phyloP scores from a whole-genome alignment of 345 rosid genomes.

The Combretum micranthum region DNA sequence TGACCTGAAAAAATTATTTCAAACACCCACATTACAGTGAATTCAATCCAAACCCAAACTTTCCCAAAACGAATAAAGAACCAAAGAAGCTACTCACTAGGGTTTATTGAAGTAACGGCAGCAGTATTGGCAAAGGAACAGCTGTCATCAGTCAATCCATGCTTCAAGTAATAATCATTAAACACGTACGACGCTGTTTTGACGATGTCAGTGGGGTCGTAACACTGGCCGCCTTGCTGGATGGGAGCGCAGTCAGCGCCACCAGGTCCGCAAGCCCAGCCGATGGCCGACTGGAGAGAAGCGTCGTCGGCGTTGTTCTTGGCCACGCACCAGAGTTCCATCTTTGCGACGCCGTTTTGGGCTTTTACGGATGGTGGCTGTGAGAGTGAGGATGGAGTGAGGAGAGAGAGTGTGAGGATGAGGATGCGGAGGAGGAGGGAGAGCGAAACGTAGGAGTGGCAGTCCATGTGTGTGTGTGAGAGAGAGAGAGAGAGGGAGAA shows the following conservation, averaged over 20 bases:
- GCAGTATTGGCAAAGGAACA: constrained; percentile 66
- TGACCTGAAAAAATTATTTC: constrained; percentile 48
- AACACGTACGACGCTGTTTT: constrained; percentile 69
- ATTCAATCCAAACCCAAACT: neutral
- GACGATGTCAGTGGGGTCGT: constrained; percentile 45
- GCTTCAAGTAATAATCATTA: constrained; percentile 66
- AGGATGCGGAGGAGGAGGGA: constrained; percentile 15
- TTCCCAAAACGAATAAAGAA: neutral
- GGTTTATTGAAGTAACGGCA: constrained; percentile 65
- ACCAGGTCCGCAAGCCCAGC: constrained; percentile 81
- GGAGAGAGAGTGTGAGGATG: constrained; percentile 2
- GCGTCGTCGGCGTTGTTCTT: constrained; percentile 82
- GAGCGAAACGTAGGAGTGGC: constrained; percentile 2
- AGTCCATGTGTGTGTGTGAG: neutral
- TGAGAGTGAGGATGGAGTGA: constrained; percentile 2
- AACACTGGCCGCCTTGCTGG: constrained; percentile 65
- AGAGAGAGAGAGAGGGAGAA: constrained; percentile 5
- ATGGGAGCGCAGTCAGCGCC: constrained; percentile 52
- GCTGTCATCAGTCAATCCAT: constrained; percentile 64
- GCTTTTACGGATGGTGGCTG: constrained; percentile 12
- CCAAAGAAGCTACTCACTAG: constrained; percentile 37
- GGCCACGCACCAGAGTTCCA: constrained; percentile 86
- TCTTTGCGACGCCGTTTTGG: constrained; percentile 15
- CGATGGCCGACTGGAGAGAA: constrained; percentile 51
- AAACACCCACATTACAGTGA: neutral